Conservation (phyloP, 1,284 basidiomycete species). For the Phlebopus sp. region DNA sequence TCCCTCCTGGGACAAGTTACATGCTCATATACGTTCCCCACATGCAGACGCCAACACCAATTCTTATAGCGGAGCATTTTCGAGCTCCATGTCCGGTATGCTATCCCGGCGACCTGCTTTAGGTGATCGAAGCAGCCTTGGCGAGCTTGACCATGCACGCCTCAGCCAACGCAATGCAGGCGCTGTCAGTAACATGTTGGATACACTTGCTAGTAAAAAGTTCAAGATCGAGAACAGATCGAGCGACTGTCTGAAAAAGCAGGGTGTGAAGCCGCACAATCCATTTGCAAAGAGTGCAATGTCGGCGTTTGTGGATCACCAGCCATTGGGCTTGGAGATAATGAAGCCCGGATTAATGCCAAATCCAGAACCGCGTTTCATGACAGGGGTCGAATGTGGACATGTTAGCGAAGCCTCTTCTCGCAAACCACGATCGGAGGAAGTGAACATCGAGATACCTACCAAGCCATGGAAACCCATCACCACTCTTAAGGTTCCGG, state of each 20-base stretch:
- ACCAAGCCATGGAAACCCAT: constrained; percentile 37
- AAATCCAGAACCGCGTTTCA: no score
- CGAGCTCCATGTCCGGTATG: neutral
- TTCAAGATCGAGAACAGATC: constrained; percentile 24
- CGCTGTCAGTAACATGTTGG: constrained; percentile 18
- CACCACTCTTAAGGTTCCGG: constrained; percentile 33
- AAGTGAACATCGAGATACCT: constrained; percentile 1
- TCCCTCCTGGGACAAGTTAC: constrained; percentile 24
- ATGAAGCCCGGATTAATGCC: neutral
- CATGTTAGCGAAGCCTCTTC: constrained; percentile 5
- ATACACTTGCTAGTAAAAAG: constrained; percentile 23
- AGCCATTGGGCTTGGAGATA: neutral
- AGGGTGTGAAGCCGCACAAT: constrained; percentile 14
- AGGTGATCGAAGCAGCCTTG: constrained; percentile 7
- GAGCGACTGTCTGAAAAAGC: constrained; percentile 4
- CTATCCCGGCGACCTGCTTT: neutral
- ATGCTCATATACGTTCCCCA: neutral
- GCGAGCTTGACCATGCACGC: constrained; percentile 24
- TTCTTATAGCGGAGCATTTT: neutral
- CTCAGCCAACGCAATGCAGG: constrained; percentile 24
- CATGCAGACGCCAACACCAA: neutral
- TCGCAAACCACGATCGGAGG: constrained; percentile 1
- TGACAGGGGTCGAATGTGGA: neutral
- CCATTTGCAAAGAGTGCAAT: constrained; percentile 19
- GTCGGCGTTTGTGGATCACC: constrained; percentile 23